phyloP scores from a whole-genome alignment of 768 basidiomycete species.

The Symmetrospora coprosmae region DNA sequence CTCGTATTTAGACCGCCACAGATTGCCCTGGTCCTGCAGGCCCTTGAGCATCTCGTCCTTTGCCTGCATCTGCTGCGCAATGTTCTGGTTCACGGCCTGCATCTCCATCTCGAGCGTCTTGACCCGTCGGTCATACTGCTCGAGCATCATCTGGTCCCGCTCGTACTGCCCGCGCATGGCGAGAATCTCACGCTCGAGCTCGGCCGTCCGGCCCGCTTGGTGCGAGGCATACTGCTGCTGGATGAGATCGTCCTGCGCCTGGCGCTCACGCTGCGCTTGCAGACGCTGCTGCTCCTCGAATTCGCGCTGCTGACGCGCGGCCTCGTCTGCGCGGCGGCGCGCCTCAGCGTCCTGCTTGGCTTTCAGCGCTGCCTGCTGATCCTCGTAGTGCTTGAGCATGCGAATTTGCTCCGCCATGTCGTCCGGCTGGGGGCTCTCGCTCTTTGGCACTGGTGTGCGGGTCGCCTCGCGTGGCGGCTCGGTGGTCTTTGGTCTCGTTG shows the following conservation, averaged over 20 bases:
- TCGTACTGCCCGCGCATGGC: slow-evolving; percentile 94
- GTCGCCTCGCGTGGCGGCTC: slow-evolving; percentile 56
- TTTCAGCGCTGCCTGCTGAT: slow-evolving; percentile 76
- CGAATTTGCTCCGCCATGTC: slow-evolving; percentile 75
- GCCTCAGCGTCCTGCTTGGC: slow-evolving; percentile 71
- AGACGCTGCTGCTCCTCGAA: slow-evolving; percentile 76
- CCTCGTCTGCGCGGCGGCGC: slow-evolving; percentile 57
- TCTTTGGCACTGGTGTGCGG: slow-evolving; percentile 33
- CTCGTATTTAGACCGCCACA: slow-evolving; percentile 98
- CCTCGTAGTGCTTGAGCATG: slow-evolving; percentile 90
- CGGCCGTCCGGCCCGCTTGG: slow-evolving; percentile 62
- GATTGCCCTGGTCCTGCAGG: slow-evolving; percentile 84
- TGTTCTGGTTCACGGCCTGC: slow-evolving; percentile 54
- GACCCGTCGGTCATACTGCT: slow-evolving; percentile 95
- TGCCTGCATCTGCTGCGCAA: slow-evolving; percentile 68
- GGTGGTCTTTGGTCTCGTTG: slow-evolving; percentile 56
- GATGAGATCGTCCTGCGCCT: slow-evolving; percentile 70
- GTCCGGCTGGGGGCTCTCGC: slow-evolving; percentile 15
- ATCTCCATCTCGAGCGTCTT: slow-evolving; percentile 89
- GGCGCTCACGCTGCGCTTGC: slow-evolving; percentile 73
- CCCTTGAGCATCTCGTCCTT: slow-evolving; percentile 94
- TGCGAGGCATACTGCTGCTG: slow-evolving; percentile 43
- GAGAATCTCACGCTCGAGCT: slow-evolving; percentile 77
- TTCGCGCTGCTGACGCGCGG: slow-evolving; percentile 66
- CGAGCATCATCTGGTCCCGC: slow-evolving; percentile 88